These are phyloP conservation scores for Chlorella sp. DNA, from an alignment of 139 green algal genomes.

Conservation along the genomic window DNA sequence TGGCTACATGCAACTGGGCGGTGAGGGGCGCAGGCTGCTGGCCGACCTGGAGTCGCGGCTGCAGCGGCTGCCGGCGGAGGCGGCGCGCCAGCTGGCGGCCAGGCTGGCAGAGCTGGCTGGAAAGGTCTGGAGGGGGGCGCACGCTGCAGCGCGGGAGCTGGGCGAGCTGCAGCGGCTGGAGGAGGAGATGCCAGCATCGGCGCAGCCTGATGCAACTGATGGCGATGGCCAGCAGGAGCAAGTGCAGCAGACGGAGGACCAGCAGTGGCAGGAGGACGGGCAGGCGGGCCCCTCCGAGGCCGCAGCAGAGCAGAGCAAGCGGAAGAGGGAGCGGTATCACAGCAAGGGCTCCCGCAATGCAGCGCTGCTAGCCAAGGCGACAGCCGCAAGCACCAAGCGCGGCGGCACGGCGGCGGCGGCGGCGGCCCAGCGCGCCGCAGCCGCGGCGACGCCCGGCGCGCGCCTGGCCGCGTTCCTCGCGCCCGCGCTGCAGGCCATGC, in stretches of 20 bases:
- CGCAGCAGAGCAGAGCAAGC: conserved; percentile 7
- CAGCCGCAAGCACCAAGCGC: neutral
- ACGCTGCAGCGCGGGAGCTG: conserved; percentile 2
- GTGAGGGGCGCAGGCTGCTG: too few species aligned
- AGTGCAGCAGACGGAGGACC: neutral
- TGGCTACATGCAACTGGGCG: too few species aligned
- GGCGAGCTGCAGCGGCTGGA: neutral
- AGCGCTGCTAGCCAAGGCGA: conserved; percentile 13
- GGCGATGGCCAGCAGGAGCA: neutral
- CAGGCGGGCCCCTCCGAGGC: neutral
- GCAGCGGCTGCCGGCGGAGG: neutral
- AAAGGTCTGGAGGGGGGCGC: neutral
- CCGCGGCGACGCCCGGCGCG: neutral
- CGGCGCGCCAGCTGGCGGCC: neutral
- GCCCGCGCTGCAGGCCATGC: neutral
- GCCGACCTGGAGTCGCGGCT: neutral
- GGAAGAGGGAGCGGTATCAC: conserved; percentile 12
- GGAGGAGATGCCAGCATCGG: neutral
- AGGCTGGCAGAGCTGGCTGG: neutral
- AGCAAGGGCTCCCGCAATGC: conserved; percentile 18
- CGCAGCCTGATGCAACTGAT: neutral
- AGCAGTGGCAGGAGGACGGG: neutral
- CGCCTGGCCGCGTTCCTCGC: conserved; percentile 16
- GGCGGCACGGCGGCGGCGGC: neutral
- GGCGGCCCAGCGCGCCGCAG: neutral